Evolutionary conservation across 2,329 filamentous ascomycete genomes (phyloP).

Genomic region (Apiospora saccharicola): DNA sequence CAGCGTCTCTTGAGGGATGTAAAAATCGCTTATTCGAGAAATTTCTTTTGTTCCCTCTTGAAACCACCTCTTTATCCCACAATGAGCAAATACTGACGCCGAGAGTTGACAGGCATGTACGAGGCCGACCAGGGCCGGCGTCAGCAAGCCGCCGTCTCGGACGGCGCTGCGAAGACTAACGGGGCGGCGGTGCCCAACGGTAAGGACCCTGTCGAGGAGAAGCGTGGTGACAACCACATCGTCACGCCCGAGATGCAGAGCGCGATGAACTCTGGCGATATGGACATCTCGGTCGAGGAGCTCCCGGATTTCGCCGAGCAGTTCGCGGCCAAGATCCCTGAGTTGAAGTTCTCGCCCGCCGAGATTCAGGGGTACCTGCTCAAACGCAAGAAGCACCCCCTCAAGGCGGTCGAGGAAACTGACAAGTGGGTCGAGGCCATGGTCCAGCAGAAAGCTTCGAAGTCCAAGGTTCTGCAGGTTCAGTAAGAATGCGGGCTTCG

Average conservation of each 20-base stretch:
- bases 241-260: conserved; percentile 29
- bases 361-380: conserved; percentile 72
- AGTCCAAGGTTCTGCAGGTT: conserved; percentile 56
- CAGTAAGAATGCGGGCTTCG: conserved; percentile 44
- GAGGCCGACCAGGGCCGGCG: conserved; percentile 48
- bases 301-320: conserved; percentile 52
- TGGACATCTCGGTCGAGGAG: conserved; percentile 47
- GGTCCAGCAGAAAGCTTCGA: conserved; percentile 57
- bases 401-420: conserved; percentile 61
- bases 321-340: conserved; percentile 59
- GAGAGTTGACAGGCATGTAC: conserved; percentile 54
- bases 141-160: conserved; percentile 18
- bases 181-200: neutral
- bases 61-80: no score
- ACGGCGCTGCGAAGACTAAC: conserved; percentile 21
- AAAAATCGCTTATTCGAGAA: no score
- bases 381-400: conserved; percentile 66
- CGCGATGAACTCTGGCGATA: conserved; percentile 35
- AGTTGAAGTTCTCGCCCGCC: conserved; percentile 54
- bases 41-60: no score
- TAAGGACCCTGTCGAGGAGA: conserved; percentile 18
- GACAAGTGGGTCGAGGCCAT: conserved; percentile 61
- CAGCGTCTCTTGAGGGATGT: no score
- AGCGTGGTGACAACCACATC: neutral
- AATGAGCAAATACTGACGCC: no score